Conservation (phyloP, 2,329 filamentous ascomycete species). For the Macroventuria anomochaeta region DNA sequence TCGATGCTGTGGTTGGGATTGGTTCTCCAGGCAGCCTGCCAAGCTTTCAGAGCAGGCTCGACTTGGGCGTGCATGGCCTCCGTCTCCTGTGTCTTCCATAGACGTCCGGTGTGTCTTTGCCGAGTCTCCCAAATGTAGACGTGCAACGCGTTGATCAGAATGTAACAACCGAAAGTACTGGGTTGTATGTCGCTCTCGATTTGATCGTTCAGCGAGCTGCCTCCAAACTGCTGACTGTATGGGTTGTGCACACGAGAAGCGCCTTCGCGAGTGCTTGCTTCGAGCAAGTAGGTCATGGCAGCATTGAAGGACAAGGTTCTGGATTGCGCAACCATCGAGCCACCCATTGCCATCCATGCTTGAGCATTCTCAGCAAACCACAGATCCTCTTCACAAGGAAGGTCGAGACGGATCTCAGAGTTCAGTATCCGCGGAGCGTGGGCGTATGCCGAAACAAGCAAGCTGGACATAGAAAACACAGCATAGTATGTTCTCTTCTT, state of each 20-base stretch:
- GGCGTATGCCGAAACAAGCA: slow-evolving; percentile 91
- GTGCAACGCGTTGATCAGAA: slow-evolving; percentile 92
- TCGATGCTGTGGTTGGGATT: slow-evolving; percentile 86
- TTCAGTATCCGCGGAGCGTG: slow-evolving; percentile 90
- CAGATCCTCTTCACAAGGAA: slow-evolving; percentile 92
- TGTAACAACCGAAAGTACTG: slow-evolving; percentile 89
- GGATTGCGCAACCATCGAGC: slow-evolving; percentile 70
- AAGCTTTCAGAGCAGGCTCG: slow-evolving; percentile 89
- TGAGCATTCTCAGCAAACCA: slow-evolving; percentile 84
- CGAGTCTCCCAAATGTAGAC: slow-evolving; percentile 99
- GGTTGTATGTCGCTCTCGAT: slow-evolving; percentile 72
- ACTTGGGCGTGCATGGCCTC: slow-evolving; percentile 97
- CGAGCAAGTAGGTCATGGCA: slow-evolving; percentile 80
- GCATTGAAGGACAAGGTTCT: slow-evolving; percentile 80
- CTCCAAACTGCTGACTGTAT: slow-evolving; percentile 57
- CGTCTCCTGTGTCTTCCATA: slow-evolving; percentile 91
- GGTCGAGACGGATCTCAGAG: slow-evolving; percentile 86
- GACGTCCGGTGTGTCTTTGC: slow-evolving; percentile 83
- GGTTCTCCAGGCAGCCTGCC: slow-evolving; percentile 90
- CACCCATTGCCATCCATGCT: slow-evolving; percentile 81
- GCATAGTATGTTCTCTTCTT: slow-evolving; percentile 91
- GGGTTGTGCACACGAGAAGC: slow-evolving; percentile 47
- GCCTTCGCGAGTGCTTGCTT: slow-evolving; percentile 71
- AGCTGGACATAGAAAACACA: slow-evolving; percentile 89
- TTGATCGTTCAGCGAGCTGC: slow-evolving; percentile 57